A percentile compares a stretch with the other conserved stretches of the same genome.
These are phyloP conservation scores for Aphanomyces invadans DNA, from an alignment of 352 stramenopile genomes.

Conservation along the genomic window DNA sequence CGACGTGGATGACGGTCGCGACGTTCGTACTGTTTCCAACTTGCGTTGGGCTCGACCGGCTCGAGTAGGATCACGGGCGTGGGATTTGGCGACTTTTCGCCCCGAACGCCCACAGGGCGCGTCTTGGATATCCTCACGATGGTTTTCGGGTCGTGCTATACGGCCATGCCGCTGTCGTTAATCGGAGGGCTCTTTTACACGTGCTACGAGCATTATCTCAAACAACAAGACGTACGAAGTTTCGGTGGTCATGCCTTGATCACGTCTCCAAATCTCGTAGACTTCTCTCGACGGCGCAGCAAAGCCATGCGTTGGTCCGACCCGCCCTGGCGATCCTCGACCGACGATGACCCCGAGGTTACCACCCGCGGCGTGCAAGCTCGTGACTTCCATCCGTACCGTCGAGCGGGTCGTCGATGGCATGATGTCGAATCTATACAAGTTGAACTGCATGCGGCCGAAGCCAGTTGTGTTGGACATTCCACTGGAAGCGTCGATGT, in stretches of 20 bases:
- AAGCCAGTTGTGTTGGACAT: neutral
- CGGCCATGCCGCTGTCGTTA: constrained; percentile 64
- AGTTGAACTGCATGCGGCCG: neutral
- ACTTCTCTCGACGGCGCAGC: no score
- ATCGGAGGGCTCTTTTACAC: constrained; percentile 64
- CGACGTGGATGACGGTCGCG: constrained; percentile 56
- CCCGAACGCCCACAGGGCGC: constrained; percentile 51
- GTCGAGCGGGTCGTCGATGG: neutral
- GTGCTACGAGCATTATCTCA: constrained; percentile 33
- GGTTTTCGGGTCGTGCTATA: constrained; percentile 58
- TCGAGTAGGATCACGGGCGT: constrained; percentile 49
- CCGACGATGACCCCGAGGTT: neutral
- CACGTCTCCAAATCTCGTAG: no score
- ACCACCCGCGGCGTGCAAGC: neutral
- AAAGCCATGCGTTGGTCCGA: no score
- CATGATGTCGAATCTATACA: neutral
- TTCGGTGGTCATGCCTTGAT: no score
- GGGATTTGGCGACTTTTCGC: constrained; percentile 56
- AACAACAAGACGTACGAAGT: neutral
- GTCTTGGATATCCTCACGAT: constrained; percentile 56
- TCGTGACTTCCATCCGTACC: neutral
- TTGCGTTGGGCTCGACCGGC: no score
- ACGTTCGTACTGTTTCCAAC: constrained; percentile 42
- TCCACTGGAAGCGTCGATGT: neutral
- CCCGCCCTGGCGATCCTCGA: no score